Percentiles rank a stretch among this genome's conserved stretches.
Evolutionary conservation across 345 rosid genomes (phyloP).

Genomic region (Cardamine chenopodiifolia): DNA sequence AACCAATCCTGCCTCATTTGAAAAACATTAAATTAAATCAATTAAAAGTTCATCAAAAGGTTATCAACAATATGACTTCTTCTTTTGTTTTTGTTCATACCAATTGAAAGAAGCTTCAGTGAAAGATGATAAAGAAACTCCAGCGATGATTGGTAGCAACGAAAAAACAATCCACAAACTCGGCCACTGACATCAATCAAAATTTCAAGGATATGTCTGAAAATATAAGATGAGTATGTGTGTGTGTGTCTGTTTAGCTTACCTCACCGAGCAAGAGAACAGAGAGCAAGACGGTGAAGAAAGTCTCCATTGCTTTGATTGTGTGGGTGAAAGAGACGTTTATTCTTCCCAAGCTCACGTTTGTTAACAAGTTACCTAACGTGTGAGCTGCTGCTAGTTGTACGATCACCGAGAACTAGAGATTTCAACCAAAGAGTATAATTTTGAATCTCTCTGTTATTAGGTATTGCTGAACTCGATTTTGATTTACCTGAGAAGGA

Average conservation of each 20-base stretch:
- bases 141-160: conserved; percentile 72
- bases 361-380: conserved; percentile 80
- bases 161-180: conserved; percentile 61
- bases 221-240: too few species aligned
- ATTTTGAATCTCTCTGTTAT: not conserved
- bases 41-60: not conserved
- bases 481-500: conserved; percentile 60
- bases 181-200: conserved; percentile 56
- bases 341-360: conserved; percentile 74
- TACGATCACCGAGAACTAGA: conserved; percentile 65
- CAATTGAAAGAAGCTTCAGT: conserved; percentile 83
- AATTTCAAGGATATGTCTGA: too few species aligned
- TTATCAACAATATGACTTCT: too few species aligned
- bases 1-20: conserved; percentile 67
- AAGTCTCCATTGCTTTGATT: conserved; percentile 91
- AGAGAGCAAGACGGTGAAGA: conserved; percentile 81
- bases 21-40: conserved; percentile 6
- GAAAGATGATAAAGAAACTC: conserved; percentile 87
- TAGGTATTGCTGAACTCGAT: not conserved
- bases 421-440: not conserved
- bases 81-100: conserved; percentile 43
- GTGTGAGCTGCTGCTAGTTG: conserved; percentile 83
- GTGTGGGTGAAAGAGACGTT: conserved; percentile 94
- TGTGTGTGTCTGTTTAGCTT: not conserved
- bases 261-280: conserved; percentile 72